Conservation (phyloP, 2,329 filamentous ascomycete species). For the Fusarium equiseti region DNA sequence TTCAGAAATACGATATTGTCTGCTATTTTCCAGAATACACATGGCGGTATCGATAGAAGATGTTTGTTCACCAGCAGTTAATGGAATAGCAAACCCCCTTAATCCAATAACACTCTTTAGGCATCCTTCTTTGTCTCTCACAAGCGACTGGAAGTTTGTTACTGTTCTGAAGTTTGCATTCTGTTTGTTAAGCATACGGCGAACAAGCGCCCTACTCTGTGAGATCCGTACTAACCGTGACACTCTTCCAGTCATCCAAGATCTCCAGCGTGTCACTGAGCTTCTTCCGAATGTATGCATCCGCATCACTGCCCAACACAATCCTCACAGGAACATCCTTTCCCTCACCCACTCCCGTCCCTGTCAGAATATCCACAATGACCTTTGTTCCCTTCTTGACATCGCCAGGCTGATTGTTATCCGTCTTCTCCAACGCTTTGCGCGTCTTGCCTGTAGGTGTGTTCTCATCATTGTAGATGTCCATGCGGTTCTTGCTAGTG, state of each 20-base stretch:
- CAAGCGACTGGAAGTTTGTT: neutral
- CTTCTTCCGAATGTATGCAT: slow-evolving; percentile 58
- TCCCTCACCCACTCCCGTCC: slow-evolving; percentile 60
- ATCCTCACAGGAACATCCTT: slow-evolving; percentile 65
- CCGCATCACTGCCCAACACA: slow-evolving; percentile 65
- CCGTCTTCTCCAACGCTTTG: slow-evolving; percentile 49
- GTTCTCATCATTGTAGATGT: slow-evolving; percentile 49
- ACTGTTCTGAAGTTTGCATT: neutral
- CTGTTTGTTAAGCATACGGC: neutral
- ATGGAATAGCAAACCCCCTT: too few species aligned
- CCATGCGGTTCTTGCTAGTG: slow-evolving; percentile 48
- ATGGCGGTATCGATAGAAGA: too few species aligned
- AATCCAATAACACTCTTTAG: too few species aligned
- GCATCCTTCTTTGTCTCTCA: neutral
- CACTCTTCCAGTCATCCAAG: slow-evolving; percentile 63
- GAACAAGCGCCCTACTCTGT: neutral
- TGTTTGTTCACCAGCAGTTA: too few species aligned
- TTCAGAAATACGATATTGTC: too few species aligned
- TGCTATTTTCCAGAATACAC: too few species aligned
- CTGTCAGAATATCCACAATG: slow-evolving; percentile 67
- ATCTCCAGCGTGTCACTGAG: slow-evolving; percentile 57
- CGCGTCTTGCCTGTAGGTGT: slow-evolving; percentile 49
- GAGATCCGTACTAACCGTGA: slow-evolving; percentile 45
- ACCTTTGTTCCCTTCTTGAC: slow-evolving; percentile 64
- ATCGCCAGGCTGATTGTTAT: slow-evolving; percentile 67